A percentile compares a stretch with the other conserved stretches of the same genome.
These are phyloP conservation scores for Cercophora sp. DNA, from an alignment of 495 filamentous ascomycete genomes.

Conservation along the genomic window DNA sequence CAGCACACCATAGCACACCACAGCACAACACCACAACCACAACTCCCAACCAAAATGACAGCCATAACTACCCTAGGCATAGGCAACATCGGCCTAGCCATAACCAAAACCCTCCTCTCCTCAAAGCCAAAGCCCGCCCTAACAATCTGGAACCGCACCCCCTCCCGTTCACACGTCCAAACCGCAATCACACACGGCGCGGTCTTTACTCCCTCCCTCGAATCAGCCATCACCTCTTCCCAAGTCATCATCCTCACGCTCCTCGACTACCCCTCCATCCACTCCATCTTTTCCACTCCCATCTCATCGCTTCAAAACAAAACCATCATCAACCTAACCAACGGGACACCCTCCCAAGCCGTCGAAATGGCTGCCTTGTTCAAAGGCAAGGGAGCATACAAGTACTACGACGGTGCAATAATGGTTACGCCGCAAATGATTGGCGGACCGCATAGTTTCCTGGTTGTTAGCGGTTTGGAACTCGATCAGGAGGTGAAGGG, in stretches of 20 bases:
- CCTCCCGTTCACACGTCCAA: slow-evolving; percentile 9
- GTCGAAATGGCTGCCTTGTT: neutral
- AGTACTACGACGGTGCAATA: slow-evolving; percentile 17
- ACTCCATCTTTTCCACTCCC: neutral
- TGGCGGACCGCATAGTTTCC: slow-evolving; percentile 7
- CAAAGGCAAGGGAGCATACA: neutral
- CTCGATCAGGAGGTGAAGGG: too few relatives aligned
- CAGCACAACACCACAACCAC: too few relatives aligned
- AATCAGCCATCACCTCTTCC: slow-evolving; percentile 5
- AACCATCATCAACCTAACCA: slow-evolving; percentile 23
- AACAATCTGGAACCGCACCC: slow-evolving; percentile 21
- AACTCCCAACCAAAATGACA: too few relatives aligned
- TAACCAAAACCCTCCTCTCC: slow-evolving; percentile 6
- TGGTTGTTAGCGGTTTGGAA: slow-evolving; percentile 12
- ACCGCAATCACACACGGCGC: slow-evolving; percentile 3
- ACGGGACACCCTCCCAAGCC: slow-evolving; percentile 17
- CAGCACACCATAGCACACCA: too few relatives aligned
- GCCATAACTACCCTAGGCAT: slow-evolving; percentile 17
- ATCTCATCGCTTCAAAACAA: slow-evolving; percentile 11
- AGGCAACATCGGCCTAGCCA: slow-evolving; percentile 20
- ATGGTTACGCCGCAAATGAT: slow-evolving; percentile 21
- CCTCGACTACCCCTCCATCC: slow-evolving; percentile 14
- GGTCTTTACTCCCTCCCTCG: neutral
- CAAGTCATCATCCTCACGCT: slow-evolving; percentile 12
- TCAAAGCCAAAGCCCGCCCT: neutral